Percentiles rank a stretch among this genome's conserved stretches.
phyloP scores from a whole-genome alignment of 2,329 filamentous ascomycete species.

The Ascocoryne sarcoides region DNA sequence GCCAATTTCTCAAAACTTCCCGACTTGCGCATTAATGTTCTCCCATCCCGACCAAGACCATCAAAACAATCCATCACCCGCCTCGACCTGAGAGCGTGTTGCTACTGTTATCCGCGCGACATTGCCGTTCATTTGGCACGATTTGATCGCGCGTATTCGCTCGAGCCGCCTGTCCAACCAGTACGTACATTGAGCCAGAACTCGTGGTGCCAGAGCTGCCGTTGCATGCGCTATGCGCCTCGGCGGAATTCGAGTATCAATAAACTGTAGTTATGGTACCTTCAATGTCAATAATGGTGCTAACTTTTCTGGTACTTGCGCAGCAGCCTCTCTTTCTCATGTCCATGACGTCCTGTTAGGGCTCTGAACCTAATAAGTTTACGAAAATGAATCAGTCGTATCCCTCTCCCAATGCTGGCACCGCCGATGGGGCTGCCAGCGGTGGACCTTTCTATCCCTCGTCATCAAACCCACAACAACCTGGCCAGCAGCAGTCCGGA shows the following conservation, averaged over 20 bases:
- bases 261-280: neutral
- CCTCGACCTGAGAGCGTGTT: neutral
- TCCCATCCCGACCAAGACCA: neutral
- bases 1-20: too few species aligned
- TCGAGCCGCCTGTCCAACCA: neutral
- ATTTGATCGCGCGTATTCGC: neutral
- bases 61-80: neutral
- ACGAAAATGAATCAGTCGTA: conserved; percentile 13
- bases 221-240: too few species aligned
- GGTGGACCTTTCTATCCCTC: conserved; percentile 24
- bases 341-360: neutral
- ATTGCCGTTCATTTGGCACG: neutral
- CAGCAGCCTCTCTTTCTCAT: neutral
- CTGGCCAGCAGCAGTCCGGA: conserved; percentile 20
- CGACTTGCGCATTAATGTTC: neutral
- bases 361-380: neutral
- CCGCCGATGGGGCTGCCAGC: conserved; percentile 17
- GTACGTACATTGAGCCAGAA: neutral
- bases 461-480: conserved; percentile 17
- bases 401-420: conserved; percentile 23
- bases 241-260: neutral
- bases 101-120: neutral
- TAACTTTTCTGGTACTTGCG: neutral
- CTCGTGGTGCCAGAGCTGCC: neutral
- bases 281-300: neutral